Base-by-base conservation (phyloP, 495 filamentous ascomycete species). In the Thermothielavioides terrestris region DNA sequence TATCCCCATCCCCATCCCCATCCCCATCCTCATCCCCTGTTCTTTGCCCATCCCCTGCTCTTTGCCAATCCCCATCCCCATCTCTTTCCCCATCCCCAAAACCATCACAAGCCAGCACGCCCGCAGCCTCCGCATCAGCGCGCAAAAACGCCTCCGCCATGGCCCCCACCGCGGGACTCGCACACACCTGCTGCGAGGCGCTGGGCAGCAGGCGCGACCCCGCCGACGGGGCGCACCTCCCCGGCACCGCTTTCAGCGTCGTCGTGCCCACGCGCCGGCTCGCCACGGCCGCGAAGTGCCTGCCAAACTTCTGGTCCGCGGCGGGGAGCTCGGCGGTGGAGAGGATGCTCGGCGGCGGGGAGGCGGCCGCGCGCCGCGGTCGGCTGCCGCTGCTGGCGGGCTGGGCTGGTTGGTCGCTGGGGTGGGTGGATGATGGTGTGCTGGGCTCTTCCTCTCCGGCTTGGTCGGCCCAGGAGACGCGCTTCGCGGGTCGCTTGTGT, bases 141-240 rank as follows among this genome's bases (percentile, higher is more conserved):
- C 50, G 42, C 11, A 60, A 45, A 41, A 73, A 74, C 15, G 64
- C 61, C 23, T 65, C 55, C 4, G 71, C 71, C 71, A 74, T 72
- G 0, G 63, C 71, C 12, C 50, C 57, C 12, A 68, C 20, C 5
- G 52, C 45, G n/a, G 71, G 71, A 31, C 69, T 74, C 7, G 34
- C 36, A 23, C 59, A 60, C 18, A 46, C 52, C 53, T 65, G 67
- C 40, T 73, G 69, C 4, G 70, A 72, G 6, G 48, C 57, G 52
- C 63, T 73, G 6, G 68, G 68, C n/a, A 74, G 54, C 2, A 74
- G 49, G 17, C 47, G 27, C 44, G 40, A 5, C 28, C 3, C 6
- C 42, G 10, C 1, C 42, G 21, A 4, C 17, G n/a, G 4, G 4
- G 22, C 15, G 14, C 25, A 18, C 8, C 12, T 20, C 15, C 15